phyloP scores from a whole-genome alignment of 192 early-diverging fungal genomes.

The Irineochytrium annulatum region DNA sequence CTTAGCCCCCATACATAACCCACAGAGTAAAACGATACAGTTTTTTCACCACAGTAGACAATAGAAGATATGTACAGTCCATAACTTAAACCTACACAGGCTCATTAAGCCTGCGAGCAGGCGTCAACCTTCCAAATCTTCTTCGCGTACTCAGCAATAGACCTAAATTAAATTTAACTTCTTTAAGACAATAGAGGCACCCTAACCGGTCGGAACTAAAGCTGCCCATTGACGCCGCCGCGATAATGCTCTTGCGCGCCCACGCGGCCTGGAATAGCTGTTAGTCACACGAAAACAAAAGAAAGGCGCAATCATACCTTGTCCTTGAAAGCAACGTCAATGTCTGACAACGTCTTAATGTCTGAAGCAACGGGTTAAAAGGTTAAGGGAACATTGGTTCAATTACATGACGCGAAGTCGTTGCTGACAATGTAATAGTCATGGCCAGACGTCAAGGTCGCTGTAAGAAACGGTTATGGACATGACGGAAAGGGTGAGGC shows the following conservation, averaged over 20 bases:
- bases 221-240: constrained; percentile 90
- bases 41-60: too few relatives aligned
- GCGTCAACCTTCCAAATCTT: constrained; percentile 73
- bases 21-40: too few relatives aligned
- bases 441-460: constrained; percentile 61
- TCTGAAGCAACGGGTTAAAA: constrained; percentile 27
- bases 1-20: too few relatives aligned
- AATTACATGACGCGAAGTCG: constrained; percentile 78
- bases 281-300: not conserved
- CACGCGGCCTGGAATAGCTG: constrained; percentile 59
- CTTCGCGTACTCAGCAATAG: constrained; percentile 91
- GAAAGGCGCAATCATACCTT: constrained; percentile 15
- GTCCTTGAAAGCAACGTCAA: constrained; percentile 85
- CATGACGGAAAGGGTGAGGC: not conserved
- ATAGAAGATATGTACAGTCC: too few relatives aligned
- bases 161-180: constrained; percentile 21
- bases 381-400: constrained; percentile 7
- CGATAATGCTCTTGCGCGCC: constrained; percentile 85
- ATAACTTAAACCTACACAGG: not conserved
- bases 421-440: constrained; percentile 84
- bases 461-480: constrained; percentile 12
- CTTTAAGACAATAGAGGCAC: constrained; percentile 23
- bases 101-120: constrained; percentile 1
- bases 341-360: constrained; percentile 68
- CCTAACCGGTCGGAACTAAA: constrained; percentile 68